Percentiles rank a stretch among this genome's conserved stretches.
These are phyloP conservation scores for Dispira simplex DNA, from an alignment of 192 early-diverging fungal genomes.

Conservation along the genomic window DNA sequence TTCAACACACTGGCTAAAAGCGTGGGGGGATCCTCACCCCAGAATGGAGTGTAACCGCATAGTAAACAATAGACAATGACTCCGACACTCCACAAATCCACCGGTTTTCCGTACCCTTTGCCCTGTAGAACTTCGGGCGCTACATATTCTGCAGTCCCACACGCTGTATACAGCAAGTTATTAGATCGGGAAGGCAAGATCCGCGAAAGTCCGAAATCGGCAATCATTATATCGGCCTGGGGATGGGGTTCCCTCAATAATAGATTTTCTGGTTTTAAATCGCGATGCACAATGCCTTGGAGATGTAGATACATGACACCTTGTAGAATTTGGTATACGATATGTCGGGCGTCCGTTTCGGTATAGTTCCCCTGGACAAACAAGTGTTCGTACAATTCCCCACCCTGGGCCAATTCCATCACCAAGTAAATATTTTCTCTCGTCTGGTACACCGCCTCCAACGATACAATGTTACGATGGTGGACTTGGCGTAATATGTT, in stretches of 20 bases:
- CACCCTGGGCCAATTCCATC: constrained; percentile 75
- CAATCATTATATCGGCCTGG: constrained; percentile 46
- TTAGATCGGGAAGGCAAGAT: constrained; percentile 38
- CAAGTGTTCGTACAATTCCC: constrained; percentile 91
- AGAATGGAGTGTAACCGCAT: constrained; percentile 58
- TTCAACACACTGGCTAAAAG: constrained; percentile 41
- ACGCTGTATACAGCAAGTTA: constrained; percentile 48
- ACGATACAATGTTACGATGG: constrained; percentile 80
- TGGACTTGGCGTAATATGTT: constrained; percentile 65
- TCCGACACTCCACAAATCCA: constrained; percentile 70
- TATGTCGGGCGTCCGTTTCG: constrained; percentile 68
- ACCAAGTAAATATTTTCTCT: constrained; percentile 61
- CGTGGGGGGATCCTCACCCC: constrained; percentile 27
- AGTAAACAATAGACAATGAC: constrained; percentile 63
- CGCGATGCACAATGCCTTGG: constrained; percentile 75
- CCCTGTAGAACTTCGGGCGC: constrained; percentile 33
- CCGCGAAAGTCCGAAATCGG: constrained; percentile 66
- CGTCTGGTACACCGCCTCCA: constrained; percentile 54
- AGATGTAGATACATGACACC: constrained; percentile 76
- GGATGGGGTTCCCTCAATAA: constrained; percentile 43
- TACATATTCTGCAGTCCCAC: constrained; percentile 74
- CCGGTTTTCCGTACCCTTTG: constrained; percentile 50
- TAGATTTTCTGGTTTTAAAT: constrained; percentile 63
- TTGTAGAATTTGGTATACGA: constrained; percentile 60
- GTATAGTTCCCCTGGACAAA: constrained; percentile 44